Base-by-base conservation (phyloP, 257 asterid species). In the Ocimum tenuiflorum region DNA sequence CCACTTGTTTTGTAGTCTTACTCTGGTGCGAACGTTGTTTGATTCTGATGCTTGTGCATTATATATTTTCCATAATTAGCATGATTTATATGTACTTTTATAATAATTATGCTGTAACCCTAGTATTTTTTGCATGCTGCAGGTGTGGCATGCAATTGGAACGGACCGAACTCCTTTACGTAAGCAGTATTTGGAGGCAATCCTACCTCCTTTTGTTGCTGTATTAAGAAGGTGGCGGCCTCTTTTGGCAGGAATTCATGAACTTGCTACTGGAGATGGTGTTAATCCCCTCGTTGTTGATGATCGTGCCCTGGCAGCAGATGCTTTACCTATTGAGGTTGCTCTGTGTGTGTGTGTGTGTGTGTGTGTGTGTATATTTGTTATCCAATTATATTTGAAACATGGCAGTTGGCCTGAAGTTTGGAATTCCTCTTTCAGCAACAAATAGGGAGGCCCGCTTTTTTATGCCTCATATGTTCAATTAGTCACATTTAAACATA, bases 151-250 rank as follows among this genome's bases (percentile, higher is more conserved):
- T 83, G 91, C 97, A 68, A 89, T 92, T 80, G 85, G 90, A 71
- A 80, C 75, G 75, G 97, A 89, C 73, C 79, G 87, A 63, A 78
- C 68, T 73, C 97, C 97, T 69, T 69, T 92, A 24, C 95, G 99
- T 57, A 89, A 87, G 80, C 97, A 84, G 41, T 92, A 92, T 76
- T 82, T 92, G 72, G 99, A 92, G 79, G 81, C 87, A 69, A 87
- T 92, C 77, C 65, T 92, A 75, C 99, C 99, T 67, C 97, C 97
- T 54, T 92, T 89, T 79, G 94, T 92, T 81, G 96, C 99, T 54
- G 72, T 91, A 69, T 81, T 92, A 73, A 87, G 96, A 80, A 85
- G 95, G 79, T 92, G 99, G 99, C 86, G 99, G 35, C 99, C 99
- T 70, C 96, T 92, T 67, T 81, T 92, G 90, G 91, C 97, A 24